A percentile compares a stretch with the other conserved stretches of the same genome.
Conservation (phyloP, 495 filamentous ascomycete genomes). For the Saxispiralis lemnorum region DNA sequence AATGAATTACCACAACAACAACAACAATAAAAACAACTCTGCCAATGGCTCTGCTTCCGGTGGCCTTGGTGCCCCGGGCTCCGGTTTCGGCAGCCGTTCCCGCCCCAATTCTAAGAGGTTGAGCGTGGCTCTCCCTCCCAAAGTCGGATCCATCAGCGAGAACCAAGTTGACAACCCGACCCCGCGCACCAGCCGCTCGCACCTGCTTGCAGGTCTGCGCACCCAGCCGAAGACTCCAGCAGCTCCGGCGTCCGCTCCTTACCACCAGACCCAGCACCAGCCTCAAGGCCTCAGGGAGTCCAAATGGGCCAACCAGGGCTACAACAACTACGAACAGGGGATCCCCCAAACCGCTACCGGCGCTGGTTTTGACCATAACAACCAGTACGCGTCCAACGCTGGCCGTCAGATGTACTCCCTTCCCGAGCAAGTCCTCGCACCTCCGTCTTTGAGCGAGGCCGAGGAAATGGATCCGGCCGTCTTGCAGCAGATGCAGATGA, state of each 20-base stretch:
- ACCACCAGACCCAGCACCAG: constrained; percentile 34
- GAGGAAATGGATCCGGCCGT: constrained; percentile 63
- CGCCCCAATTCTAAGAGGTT: constrained; percentile 65
- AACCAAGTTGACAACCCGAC: constrained; percentile 45
- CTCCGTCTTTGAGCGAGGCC: constrained; percentile 52
- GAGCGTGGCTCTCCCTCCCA: constrained; percentile 40
- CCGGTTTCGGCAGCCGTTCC: constrained; percentile 60
- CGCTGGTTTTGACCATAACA: constrained; percentile 30
- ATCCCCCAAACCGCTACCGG: constrained; percentile 47
- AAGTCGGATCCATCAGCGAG: constrained; percentile 51
- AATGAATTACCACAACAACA: constrained; percentile 77
- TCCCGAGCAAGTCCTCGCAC: constrained; percentile 73
- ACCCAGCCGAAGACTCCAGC: constrained; percentile 79
- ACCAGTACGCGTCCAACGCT: constrained; percentile 27
- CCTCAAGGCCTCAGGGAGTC: constrained; percentile 29
- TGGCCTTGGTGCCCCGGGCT: constrained; percentile 51
- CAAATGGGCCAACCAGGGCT: constrained; percentile 26
- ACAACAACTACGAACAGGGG: constrained; percentile 27
- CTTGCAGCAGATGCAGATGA: constrained; percentile 67
- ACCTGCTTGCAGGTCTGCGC: constrained; percentile 80
- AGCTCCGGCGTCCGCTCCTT: constrained; percentile 45
- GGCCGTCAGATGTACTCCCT: constrained; percentile 46
- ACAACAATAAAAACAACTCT: constrained; percentile 39
- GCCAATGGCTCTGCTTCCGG: constrained; percentile 41
- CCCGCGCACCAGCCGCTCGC: constrained; percentile 83